Evolutionary conservation across 495 filamentous ascomycete species (phyloP), one percentile per base, ranked within the genome.

Genomic region (Rostrohypoxylon terebratum): DNA sequence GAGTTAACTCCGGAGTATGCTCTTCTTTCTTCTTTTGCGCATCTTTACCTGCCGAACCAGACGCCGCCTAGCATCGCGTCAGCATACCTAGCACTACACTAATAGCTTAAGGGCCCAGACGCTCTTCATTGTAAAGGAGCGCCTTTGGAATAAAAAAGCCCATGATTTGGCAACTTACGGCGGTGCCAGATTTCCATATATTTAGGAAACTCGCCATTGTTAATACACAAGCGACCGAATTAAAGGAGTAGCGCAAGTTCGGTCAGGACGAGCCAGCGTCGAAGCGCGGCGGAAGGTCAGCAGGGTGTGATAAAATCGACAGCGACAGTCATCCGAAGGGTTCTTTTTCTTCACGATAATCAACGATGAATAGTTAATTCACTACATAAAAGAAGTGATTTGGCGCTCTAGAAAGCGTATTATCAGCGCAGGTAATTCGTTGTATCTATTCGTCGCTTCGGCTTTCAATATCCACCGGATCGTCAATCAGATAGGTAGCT

Each of bases 11-110:
- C 13, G 83, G 86, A 45, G 84, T 78, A 69, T 90, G 85, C 63
- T 88, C 87, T 60, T 94, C 92, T 79, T 94, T 96, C 81, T 94
- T 95, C 68, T 78, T 81, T 18, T 77, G 65, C 68, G 79, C 77
- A 68, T 81, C 78, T 68, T 81, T 83, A 74, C 64, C 75, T 60
- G 81, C 76, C 67, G 82, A 58, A 63, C 76, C 77, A 57, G 78
- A 78, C 68, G 66, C 72, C 44, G 78, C 71, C 83, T 84, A 33
- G 11, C 54, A 54, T 14, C 14, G 57, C 45, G 71, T 78, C 60
- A 78, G 74, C 63, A 69, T 66, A 44, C 40, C 40, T 53, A 45
- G 57, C 16, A 64, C 62, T 73, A n/a, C 4, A 18, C 16, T 11
- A 14, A 20, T 50, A 63, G 63, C 61, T 61, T 45, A 45, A 71